Evolutionary conservation across 192 early-diverging fungal genomes (phyloP), one percentile per base, ranked within the genome.

Genomic region (Oehlia diaphana): DNA sequence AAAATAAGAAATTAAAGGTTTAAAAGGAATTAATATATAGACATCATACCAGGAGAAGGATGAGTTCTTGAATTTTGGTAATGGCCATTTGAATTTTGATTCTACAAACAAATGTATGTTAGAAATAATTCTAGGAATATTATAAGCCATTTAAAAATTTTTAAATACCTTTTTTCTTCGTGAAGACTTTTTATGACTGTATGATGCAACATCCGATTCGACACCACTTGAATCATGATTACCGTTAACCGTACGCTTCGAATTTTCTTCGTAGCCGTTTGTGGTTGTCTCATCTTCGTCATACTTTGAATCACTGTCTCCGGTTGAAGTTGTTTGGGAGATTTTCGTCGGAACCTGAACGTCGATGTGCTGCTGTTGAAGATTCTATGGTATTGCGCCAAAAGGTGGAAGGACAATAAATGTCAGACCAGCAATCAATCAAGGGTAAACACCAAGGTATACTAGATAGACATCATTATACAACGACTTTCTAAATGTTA

Each of bases 231-330:
- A 69, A 35, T 79, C 68, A 9, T 61, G 21, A 62, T 37, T 37
- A 8, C 44, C 33, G 58, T 79, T 68, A 42, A 47, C 42, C 42
- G 63, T 28, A 13, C 10, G 23, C 16, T 65, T 76, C 19, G 63
- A 76, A 44, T 76, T 76, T 16, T 33, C 7, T 50, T 14, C 33
- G 44, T 76, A 76, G 19, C 63, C n/a, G 16, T 64, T 37, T 65
- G 33, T 9, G 2, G 26, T 37, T 65, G 33, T 14, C 44, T 79
- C 77, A 16, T 79, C 69, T n/a, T 69, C 77, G 3, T 79, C 77
- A 69, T 28, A 68, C 62, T 79, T 79, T 8, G 67, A 79, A 53
- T 79, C 77, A 71, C 53, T 79, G 50, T 79, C 77, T 16, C n/a
- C 44, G 21, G 68, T 79, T 69, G 77, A 79, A 23, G 50, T 44